phyloP scores from a whole-genome alignment of 2,329 filamentous ascomycete genomes.

The Paracoccidioides brasiliensis region DNA sequence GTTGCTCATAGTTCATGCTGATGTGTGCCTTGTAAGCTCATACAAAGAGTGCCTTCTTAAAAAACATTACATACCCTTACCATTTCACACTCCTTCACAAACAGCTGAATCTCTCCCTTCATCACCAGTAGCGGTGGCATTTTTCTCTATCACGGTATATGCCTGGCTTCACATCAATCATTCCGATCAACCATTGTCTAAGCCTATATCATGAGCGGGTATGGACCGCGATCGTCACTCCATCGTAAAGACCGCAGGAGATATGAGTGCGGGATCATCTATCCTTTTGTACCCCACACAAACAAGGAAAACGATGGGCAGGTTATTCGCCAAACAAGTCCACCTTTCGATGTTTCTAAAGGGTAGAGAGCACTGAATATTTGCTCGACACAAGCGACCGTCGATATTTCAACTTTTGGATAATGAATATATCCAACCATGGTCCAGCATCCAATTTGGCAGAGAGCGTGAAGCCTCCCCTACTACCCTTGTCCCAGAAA shows the following conservation, averaged over 20 bases:
- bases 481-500: conserved; percentile 56
- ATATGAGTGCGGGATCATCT: conserved; percentile 54
- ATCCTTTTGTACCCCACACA: conserved; percentile 59
- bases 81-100: conserved; percentile 51
- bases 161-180: conserved; percentile 40
- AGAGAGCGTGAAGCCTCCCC: conserved; percentile 61
- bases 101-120: conserved; percentile 49
- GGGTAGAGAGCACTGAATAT: conserved; percentile 66
- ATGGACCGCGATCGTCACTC: conserved; percentile 25
- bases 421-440: conserved; percentile 64
- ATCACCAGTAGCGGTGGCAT: conserved; percentile 48
- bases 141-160: conserved; percentile 48
- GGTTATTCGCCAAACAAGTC: conserved; percentile 56
- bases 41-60: conserved; percentile 48
- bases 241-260: conserved; percentile 49
- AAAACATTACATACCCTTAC: conserved; percentile 50
- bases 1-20: background rate
- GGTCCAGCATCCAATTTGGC: conserved; percentile 63
- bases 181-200: conserved; percentile 45
- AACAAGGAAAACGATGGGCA: conserved; percentile 65
- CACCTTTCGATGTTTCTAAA: conserved; percentile 54
- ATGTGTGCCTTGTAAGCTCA: conserved; percentile 44
- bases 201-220: too few relatives aligned
- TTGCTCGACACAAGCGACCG: conserved; percentile 67
- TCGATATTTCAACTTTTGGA: conserved; percentile 55